These are phyloP conservation scores for Cordyceps javanica DNA, from an alignment of 2,329 filamentous ascomycete genomes.

Conservation along the genomic window DNA sequence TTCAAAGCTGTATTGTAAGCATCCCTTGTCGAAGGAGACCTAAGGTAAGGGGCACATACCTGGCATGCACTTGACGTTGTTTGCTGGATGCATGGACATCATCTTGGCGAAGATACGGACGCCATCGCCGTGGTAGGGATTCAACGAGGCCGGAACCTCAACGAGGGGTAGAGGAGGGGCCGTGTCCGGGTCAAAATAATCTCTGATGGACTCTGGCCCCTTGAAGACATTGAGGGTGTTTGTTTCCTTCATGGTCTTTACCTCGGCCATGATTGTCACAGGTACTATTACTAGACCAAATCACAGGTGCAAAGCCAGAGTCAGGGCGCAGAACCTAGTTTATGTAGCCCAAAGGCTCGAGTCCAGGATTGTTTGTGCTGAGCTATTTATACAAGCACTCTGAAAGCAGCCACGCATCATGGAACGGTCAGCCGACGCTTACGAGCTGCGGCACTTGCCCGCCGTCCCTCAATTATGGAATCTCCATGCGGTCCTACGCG, in stretches of 20 bases:
- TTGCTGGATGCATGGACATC: slow-evolving; percentile 58
- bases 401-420: not conserved
- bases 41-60: slow-evolving; percentile 26
- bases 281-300: not conserved
- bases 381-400: not conserved
- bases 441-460: not conserved
- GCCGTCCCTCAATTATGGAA: slow-evolving; percentile 2
- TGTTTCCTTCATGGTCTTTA: slow-evolving; percentile 1
- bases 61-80: slow-evolving; percentile 60
- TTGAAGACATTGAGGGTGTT: slow-evolving; percentile 48
- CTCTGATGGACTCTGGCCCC: slow-evolving; percentile 48
- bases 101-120: slow-evolving; percentile 61
- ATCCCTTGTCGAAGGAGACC: not conserved
- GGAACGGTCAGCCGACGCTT: not conserved
- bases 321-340: not conserved
- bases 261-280: not conserved
- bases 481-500: not conserved
- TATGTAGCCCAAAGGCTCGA: not conserved
- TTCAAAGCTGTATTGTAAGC: slow-evolving; percentile 37
- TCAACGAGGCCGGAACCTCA: slow-evolving; percentile 51
- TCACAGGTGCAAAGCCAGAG: too few species aligned
- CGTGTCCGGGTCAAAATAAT: slow-evolving; percentile 54
- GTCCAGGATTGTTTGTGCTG: not conserved
- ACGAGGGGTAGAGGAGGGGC: slow-evolving; percentile 55
- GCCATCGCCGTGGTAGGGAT: slow-evolving; percentile 50